A percentile compares a stretch with the other conserved stretches of the same genome.
Evolutionary conservation across 306 rosid species (phyloP).

Genomic region (Clitoria ternatea): DNA sequence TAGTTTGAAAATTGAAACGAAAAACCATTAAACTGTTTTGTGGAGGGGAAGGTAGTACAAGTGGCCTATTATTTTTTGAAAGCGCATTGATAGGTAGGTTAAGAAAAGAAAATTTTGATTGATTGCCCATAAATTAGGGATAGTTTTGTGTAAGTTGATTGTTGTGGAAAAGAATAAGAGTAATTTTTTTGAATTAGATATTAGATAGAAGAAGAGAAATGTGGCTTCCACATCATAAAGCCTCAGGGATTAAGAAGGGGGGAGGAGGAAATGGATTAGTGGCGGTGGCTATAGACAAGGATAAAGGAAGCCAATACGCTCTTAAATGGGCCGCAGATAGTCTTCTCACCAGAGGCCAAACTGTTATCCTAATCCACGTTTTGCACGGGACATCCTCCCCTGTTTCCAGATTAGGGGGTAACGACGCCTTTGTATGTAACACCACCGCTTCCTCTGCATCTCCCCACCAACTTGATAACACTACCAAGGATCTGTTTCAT

Average conservation of each 20-base stretch:
- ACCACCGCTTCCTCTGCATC: constrained; percentile 27
- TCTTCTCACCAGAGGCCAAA: constrained; percentile 64
- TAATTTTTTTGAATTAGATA: too few relatives aligned
- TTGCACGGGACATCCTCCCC: constrained; percentile 33
- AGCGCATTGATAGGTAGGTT: not conserved
- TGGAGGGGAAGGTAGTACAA: not conserved
- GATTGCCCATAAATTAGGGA: constrained; percentile 33
- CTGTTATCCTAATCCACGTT: constrained; percentile 70
- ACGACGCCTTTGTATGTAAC: constrained; percentile 53
- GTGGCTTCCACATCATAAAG: constrained; percentile 51
- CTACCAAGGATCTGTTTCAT: constrained; percentile 56
- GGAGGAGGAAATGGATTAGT: constrained; percentile 69
- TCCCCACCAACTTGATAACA: constrained; percentile 54
- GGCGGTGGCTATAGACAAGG: constrained; percentile 74
- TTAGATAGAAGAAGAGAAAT: constrained; percentile 33
- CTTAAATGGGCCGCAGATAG: constrained; percentile 81
- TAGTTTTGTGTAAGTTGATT: too few relatives aligned
- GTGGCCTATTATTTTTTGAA: not conserved
- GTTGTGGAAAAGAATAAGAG: not conserved
- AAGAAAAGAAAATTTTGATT: constrained; percentile 36
- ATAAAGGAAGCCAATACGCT: constrained; percentile 85
- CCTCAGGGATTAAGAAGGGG: constrained; percentile 33
- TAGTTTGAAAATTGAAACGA: too few relatives aligned
- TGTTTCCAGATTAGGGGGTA: constrained; percentile 35
- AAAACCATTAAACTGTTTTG: too few relatives aligned